These are phyloP conservation scores for Inonotus obliquus DNA, from an alignment of 1,284 basidiomycete species.

Conservation along the genomic window DNA sequence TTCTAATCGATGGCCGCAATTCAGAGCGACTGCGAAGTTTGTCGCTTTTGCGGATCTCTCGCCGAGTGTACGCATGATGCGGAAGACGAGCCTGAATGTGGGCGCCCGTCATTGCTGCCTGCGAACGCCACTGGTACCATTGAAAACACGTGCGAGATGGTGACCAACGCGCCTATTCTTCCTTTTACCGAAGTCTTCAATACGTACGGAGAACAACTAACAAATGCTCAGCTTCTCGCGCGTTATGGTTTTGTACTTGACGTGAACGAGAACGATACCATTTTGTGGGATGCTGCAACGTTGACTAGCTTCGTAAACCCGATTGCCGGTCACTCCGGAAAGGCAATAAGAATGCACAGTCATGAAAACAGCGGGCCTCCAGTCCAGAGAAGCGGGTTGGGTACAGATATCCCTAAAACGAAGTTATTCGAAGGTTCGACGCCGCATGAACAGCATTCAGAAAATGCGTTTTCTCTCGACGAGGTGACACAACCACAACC, in stretches of 20 bases:
- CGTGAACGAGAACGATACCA: constrained; percentile 53
- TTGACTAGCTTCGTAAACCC: constrained; percentile 22
- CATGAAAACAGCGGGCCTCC: neutral
- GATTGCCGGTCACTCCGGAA: neutral
- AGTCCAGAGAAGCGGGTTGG: neutral
- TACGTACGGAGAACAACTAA: constrained; percentile 74
- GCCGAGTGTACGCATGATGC: constrained; percentile 70
- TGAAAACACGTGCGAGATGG: constrained; percentile 35
- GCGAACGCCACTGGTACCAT: neutral
- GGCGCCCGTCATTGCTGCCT: neutral
- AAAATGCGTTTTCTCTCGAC: neutral
- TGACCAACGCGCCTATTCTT: constrained; percentile 48
- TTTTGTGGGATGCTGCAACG: constrained; percentile 44
- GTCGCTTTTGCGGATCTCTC: constrained; percentile 73
- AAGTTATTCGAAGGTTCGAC: no score
- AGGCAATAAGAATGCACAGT: neutral
- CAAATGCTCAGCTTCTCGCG: constrained; percentile 64
- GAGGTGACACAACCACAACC: neutral
- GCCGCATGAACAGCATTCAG: no score
- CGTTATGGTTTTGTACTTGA: constrained; percentile 76
- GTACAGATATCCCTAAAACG: no score
- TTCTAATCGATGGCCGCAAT: neutral
- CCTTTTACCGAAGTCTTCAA: constrained; percentile 73
- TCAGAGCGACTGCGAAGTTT: constrained; percentile 82
- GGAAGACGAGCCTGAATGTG: constrained; percentile 20